These are phyloP conservation scores for Cladosporium sp. DNA, from an alignment of 2,329 filamentous ascomycete species.

Conservation along the genomic window DNA sequence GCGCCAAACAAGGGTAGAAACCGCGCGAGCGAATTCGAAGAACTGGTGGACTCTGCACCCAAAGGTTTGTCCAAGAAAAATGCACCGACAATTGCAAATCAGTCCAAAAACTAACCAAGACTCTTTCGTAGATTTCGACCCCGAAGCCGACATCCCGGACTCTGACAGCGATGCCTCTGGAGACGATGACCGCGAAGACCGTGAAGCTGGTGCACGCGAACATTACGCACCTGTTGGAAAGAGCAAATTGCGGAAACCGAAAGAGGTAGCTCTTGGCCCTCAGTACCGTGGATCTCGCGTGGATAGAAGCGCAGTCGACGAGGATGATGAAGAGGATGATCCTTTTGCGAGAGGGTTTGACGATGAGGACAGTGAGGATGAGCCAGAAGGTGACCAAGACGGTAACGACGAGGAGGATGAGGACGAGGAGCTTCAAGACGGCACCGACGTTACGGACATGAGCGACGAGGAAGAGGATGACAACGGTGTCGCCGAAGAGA, in stretches of 20 bases:
- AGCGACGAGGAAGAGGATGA: slow-evolving; percentile 40
- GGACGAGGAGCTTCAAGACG: slow-evolving; percentile 23
- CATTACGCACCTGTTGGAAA: slow-evolving; percentile 82
- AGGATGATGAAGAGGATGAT: slow-evolving; percentile 49
- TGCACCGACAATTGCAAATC: no score
- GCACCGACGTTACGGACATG: slow-evolving; percentile 33
- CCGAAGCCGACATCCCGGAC: slow-evolving; percentile 54
- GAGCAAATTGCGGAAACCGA: slow-evolving; percentile 74
- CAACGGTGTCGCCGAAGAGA: slow-evolving; percentile 38
- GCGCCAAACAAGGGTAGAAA: slow-evolving; percentile 24
- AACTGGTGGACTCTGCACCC: slow-evolving; percentile 23
- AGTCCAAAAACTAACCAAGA: background rate
- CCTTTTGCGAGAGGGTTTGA: slow-evolving; percentile 42
- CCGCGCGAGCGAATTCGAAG: slow-evolving; percentile 27
- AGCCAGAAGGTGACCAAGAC: slow-evolving; percentile 15
- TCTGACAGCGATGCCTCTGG: slow-evolving; percentile 51
- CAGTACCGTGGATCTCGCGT: slow-evolving; percentile 76
- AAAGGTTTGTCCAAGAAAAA: slow-evolving; percentile 25
- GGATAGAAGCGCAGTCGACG: slow-evolving; percentile 61
- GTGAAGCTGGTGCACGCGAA: slow-evolving; percentile 62
- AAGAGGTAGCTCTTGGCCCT: slow-evolving; percentile 64
- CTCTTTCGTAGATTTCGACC: slow-evolving; percentile 65
- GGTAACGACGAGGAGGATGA: slow-evolving; percentile 37
- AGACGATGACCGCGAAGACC: slow-evolving; percentile 31
- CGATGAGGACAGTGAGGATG: slow-evolving; percentile 35